Evolutionary conservation across 2,329 filamentous ascomycete species (phyloP).

Genomic region (Alternaria postmessia): DNA sequence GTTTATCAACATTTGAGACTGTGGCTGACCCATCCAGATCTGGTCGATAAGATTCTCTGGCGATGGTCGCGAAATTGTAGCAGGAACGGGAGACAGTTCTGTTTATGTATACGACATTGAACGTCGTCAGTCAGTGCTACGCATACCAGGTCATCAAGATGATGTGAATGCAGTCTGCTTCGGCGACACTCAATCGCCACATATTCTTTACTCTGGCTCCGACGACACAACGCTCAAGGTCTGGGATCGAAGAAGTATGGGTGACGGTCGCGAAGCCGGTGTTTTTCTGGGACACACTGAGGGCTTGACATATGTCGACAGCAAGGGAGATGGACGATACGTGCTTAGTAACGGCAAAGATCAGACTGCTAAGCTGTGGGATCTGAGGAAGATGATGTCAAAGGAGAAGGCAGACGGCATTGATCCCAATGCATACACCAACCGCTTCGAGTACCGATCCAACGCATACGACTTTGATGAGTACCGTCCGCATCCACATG

Average conservation of each 20-base stretch:
- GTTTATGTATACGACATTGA: slow-evolving; percentile 96
- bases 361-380: slow-evolving; percentile 97
- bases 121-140: slow-evolving; percentile 74
- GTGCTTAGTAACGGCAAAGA: slow-evolving; percentile 95
- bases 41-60: slow-evolving; percentile 94
- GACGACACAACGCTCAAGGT: slow-evolving; percentile 95
- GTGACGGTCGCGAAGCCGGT: slow-evolving; percentile 67
- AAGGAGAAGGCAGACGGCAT: slow-evolving; percentile 68
- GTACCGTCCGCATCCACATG: slow-evolving; percentile 78
- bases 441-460: slow-evolving; percentile 78
- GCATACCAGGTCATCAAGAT: slow-evolving; percentile 78
- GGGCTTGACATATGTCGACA: slow-evolving; percentile 73
- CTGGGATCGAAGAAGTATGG: slow-evolving; percentile 84
- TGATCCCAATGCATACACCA: slow-evolving; percentile 65
- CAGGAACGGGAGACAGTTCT: slow-evolving; percentile 79
- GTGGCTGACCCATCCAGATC: slow-evolving; percentile 59
- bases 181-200: slow-evolving; percentile 84
- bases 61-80: slow-evolving; percentile 88
- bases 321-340: slow-evolving; percentile 88
- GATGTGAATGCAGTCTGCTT: slow-evolving; percentile 98
- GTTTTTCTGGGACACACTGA: slow-evolving; percentile 72
- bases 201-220: slow-evolving; percentile 94
- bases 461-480: slow-evolving; percentile 69
- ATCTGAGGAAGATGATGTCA: slow-evolving; percentile 86
- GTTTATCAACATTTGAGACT: neutral